A percentile compares a stretch with the other conserved stretches of the same genome.
Evolutionary conservation across 176 grass and related monocot genomes (phyloP).

Genomic region (Chrysopogon serrulatus): DNA sequence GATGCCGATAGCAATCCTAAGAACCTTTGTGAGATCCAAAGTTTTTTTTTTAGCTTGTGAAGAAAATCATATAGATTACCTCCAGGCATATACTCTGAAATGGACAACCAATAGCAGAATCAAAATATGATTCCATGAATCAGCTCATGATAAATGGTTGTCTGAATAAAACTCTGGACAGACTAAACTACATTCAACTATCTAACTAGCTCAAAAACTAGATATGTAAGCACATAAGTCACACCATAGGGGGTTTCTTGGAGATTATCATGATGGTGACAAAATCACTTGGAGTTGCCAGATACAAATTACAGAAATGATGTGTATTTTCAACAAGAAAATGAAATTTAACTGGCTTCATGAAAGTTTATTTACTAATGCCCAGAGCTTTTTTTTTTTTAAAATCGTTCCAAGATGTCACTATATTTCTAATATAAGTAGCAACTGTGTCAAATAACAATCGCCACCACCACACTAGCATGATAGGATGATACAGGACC

Average conservation of each 20-base stretch:
- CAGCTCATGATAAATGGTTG: neutral
- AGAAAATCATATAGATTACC: conserved; percentile 96
- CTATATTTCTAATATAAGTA: neutral
- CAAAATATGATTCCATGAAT: neutral
- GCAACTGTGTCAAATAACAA: neutral
- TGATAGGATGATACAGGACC: neutral
- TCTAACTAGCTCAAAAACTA: neutral
- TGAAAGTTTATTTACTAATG: neutral
- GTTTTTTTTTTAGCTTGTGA: conserved; percentile 55
- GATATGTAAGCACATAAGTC: neutral
- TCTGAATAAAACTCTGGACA: neutral
- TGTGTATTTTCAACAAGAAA: neutral
- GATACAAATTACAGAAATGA: neutral
- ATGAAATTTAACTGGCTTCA: neutral
- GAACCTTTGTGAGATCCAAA: conserved; percentile 63
- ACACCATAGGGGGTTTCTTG: neutral
- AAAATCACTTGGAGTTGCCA: neutral
- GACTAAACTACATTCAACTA: conserved; percentile 1
- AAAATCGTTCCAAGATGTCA: neutral
- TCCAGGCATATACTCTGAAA: conserved; percentile 80
- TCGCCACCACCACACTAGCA: neutral
- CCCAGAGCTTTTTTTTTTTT: neutral
- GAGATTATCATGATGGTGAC: neutral
- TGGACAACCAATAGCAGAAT: conserved; percentile 1
- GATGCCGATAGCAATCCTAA: conserved; percentile 82